Base-by-base conservation (phyloP, 2,329 filamentous ascomycete genomes). In the Ophiosphaerella korrae region DNA sequence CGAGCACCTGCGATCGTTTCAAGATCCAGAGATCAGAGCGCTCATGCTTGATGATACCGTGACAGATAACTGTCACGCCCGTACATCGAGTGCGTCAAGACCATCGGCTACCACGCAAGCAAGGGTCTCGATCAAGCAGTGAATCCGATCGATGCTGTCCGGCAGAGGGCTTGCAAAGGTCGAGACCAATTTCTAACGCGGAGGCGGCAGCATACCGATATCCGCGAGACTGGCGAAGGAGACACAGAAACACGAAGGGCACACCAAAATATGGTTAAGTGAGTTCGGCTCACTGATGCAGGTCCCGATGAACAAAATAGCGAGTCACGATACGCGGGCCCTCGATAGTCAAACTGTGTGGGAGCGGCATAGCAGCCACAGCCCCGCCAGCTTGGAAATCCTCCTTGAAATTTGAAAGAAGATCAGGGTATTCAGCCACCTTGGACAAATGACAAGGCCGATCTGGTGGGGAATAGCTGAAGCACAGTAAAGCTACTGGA, bases 371-470 rank as follows among this genome's bases (percentile, higher is more conserved):
- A 37, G 5, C 31, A 57, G 57, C 58, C 63, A 57, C 57, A 46
- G 58, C 62, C 57, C 66, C 68, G 63, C 59, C 62, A 57, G 57
- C 45, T 45, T 64, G 56, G 59, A 63, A 55, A 56, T 57, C 41
- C 55, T 64, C 51, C 48, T 53, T 53, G 55, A 61, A 60, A 42
- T 61, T 61, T 64, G 61, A 54, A 52, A 49, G 69, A 65, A 66
- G 70, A 70, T 72, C 69, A 70, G 64, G 65, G 64, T 59, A 57
- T 59, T 66, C 58, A 57, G 62, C 51, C 57, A 59, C 66, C 57
- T 54, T 64, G 53, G 60, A 53, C 64, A 67, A 64, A 67, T 70
- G 68, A 67, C 67, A 71, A 64, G 62, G 67, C 58, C 63, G 70
- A 70, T 65, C 61, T 52, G 55, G 65, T 65, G 70, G 63, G 64